These are phyloP conservation scores for Mycena filopes DNA, from an alignment of 768 basidiomycete genomes.

Conservation along the genomic window DNA sequence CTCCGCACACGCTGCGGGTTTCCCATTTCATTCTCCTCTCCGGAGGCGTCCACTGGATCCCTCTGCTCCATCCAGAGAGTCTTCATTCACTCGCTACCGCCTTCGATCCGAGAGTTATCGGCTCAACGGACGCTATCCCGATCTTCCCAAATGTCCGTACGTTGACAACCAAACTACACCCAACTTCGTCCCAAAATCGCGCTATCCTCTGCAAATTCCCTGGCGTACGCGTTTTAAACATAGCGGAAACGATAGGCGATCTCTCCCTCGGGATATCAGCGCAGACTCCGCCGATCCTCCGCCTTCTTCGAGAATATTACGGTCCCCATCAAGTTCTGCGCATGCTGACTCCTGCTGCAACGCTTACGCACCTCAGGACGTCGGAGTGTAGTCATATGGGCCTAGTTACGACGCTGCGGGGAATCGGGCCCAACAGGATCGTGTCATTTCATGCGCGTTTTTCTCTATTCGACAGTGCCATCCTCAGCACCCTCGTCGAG, in stretches of 20 bases:
- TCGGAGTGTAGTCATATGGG: background rate
- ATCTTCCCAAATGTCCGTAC: constrained; percentile 10
- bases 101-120: background rate
- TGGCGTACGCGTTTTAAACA: background rate
- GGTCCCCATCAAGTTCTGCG: background rate
- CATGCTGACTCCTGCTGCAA: background rate
- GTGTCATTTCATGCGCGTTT: background rate
- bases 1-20: background rate
- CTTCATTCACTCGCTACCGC: background rate
- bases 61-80: background rate
- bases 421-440: background rate
- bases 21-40: background rate
- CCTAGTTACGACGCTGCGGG: background rate
- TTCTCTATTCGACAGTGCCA: background rate
- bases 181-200: background rate
- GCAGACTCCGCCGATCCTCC: background rate
- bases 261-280: background rate
- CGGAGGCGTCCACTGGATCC: background rate
- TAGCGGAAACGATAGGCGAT: background rate
- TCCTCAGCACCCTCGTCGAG: background rate
- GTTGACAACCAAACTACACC: background rate
- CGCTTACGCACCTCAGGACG: background rate
- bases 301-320: background rate
- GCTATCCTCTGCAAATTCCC: background rate
- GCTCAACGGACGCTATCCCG: background rate